These are phyloP conservation scores for Triticum timopheevii DNA, from an alignment of 176 grass and related monocot genomes.

Conservation along the genomic window DNA sequence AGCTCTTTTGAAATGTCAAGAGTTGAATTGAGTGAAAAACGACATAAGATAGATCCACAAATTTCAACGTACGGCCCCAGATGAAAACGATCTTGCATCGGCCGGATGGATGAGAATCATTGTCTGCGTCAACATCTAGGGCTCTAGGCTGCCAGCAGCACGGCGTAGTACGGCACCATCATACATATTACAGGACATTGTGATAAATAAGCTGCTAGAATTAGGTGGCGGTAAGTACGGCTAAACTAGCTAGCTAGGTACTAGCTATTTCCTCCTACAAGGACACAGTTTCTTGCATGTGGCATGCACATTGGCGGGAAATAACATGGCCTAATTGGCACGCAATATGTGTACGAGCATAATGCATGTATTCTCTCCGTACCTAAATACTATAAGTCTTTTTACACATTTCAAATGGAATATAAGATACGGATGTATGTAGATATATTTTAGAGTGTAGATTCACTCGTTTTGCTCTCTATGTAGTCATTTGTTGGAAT, in stretches of 20 bases:
- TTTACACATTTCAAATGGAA: too few relatives aligned
- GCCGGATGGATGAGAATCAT: too few relatives aligned
- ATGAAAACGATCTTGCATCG: too few relatives aligned
- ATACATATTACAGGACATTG: conserved; percentile 14
- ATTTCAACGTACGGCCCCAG: too few relatives aligned
- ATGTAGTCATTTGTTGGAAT: too few relatives aligned
- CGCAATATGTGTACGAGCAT: neutral
- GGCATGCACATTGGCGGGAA: neutral
- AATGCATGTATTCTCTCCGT: neutral
- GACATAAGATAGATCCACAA: neutral
- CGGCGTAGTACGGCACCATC: neutral
- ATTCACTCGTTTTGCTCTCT: too few relatives aligned
- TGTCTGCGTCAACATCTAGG: neutral
- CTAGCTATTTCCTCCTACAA: neutral
- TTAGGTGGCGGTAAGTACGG: neutral
- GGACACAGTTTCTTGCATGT: neutral
- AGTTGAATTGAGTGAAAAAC: too few relatives aligned
- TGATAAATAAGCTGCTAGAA: neutral
- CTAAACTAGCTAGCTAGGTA: neutral
- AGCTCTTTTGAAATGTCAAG: too few relatives aligned
- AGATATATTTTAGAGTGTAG: too few relatives aligned
- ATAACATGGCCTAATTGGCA: conserved; percentile 3
- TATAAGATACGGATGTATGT: too few relatives aligned
- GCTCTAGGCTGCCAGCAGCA: neutral
- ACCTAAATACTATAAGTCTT: too few relatives aligned